A percentile compares a stretch with the other conserved stretches of the same genome.
Conservation (phyloP, 2,329 filamentous ascomycete species). For the Pseudocercospora vitis region DNA sequence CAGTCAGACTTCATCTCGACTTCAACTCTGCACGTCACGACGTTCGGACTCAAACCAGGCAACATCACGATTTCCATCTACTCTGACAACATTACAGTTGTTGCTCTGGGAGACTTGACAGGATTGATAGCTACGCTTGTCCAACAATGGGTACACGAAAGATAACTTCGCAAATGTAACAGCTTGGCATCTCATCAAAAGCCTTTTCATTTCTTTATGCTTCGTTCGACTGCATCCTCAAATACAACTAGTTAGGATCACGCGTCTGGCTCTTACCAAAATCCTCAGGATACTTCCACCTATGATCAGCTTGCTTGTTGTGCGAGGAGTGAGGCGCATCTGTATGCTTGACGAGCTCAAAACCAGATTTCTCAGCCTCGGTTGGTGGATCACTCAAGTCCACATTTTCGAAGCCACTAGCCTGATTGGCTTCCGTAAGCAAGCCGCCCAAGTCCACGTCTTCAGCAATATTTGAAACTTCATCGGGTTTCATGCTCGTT, state of each 20-base stretch:
- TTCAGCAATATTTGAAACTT: not conserved
- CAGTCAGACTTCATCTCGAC: too few species aligned
- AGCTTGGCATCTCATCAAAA: too few species aligned
- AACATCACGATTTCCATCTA: too few species aligned
- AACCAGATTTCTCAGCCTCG: slow-evolving; percentile 17
- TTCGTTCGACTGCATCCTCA: too few species aligned
- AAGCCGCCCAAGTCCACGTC: not conserved
- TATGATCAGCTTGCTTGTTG: slow-evolving; percentile 24
- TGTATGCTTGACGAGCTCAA: slow-evolving; percentile 17
- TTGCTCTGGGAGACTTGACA: too few species aligned
- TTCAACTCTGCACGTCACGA: too few species aligned
- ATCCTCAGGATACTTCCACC: slow-evolving; percentile 23
- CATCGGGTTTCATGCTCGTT: not conserved
- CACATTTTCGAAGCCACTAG: slow-evolving; percentile 16
- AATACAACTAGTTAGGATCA: not conserved
- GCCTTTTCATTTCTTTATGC: too few species aligned
- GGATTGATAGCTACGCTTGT: too few species aligned
- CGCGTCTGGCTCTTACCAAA: slow-evolving; percentile 13
- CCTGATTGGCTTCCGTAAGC: not conserved
- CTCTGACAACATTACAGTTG: too few species aligned
- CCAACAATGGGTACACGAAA: too few species aligned
- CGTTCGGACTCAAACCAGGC: not conserved
- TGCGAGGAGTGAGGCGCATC: slow-evolving; percentile 23
- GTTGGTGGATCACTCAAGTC: slow-evolving; percentile 10
- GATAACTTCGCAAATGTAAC: too few species aligned